These are phyloP conservation scores for Saccharomyces pastorianus DNA, from an alignment of 1,139 yeast species.

Conservation along the genomic window DNA sequence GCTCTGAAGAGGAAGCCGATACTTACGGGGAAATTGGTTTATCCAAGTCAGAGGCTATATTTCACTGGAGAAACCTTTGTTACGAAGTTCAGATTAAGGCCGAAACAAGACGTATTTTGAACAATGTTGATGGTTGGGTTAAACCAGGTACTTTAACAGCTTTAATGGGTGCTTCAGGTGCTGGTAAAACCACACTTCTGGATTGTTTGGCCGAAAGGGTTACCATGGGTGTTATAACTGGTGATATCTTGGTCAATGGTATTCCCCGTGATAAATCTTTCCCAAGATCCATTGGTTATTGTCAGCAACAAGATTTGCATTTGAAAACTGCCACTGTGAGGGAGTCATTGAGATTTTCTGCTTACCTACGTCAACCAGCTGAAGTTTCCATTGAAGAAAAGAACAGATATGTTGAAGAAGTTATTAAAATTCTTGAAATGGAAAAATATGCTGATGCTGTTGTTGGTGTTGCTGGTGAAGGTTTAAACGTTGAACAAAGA, in stretches of 20 bases:
- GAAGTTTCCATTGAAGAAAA: constrained; percentile 42
- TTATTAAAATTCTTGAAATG: constrained; percentile 45
- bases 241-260: constrained; percentile 53
- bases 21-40: constrained; percentile 7
- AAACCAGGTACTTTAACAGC: constrained; percentile 52
- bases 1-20: constrained; percentile 7
- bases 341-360: constrained; percentile 48
- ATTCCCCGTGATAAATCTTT: constrained; percentile 41
- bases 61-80: constrained; percentile 39
- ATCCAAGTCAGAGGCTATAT: constrained; percentile 26
- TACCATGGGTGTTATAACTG: constrained; percentile 48
- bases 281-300: constrained; percentile 52
- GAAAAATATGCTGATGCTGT: constrained; percentile 48
- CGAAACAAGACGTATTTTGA: constrained; percentile 34
- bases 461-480: constrained; percentile 46
- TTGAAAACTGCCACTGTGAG: constrained; percentile 47
- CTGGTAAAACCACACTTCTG: constrained; percentile 60
- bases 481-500: constrained; percentile 55
- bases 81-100: constrained; percentile 37
- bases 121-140: constrained; percentile 44
- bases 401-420: constrained; percentile 43
- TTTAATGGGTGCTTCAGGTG: constrained; percentile 67
- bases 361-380: constrained; percentile 46
- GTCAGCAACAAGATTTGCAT: constrained; percentile 55
- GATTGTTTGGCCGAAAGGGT: constrained; percentile 49